Evolutionary conservation across 768 basidiomycete species (phyloP), one percentile per base, ranked within the genome.

Genomic region (Termitomyces sp.): DNA sequence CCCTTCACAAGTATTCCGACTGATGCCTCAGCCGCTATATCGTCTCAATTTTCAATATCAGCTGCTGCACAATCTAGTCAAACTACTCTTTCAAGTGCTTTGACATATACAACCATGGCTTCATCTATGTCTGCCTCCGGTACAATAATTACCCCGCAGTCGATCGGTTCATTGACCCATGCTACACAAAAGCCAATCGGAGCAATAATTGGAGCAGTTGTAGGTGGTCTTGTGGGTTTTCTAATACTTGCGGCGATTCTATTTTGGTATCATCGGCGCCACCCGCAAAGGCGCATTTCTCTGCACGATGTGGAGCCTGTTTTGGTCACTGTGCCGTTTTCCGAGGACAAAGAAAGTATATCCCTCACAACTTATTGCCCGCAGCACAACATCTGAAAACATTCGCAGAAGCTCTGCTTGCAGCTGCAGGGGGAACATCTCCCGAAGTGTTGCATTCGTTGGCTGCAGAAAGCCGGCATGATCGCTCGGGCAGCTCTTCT

Each of bases 151-250:
- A 15, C 9, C 15, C 1, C 5, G 35, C 21, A 15, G 9, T 10
- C 35, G 23, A 10, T 26, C n/a, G 19, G 15, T 31, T 6, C 42
- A n/a, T 31, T 19, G 21, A 43, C 23, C 1, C 45, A 12, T 12
- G 38, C 48, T 12, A 23, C 47, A 19, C 28, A n/a, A 21, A 44
- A 31, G 17, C 15, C 40, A 19, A 35, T 15, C 0, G 50, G 50
- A n/a, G 10, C 56, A 30, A 57, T 57, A 37, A 9, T 52, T 3
- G 56, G 56, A 31, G 56, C 23, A 26, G 43, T 52, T 38, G 1
- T 57, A 40, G 56, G 56, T 30, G 50, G 49, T 14, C 8, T 56
- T 14, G 11, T 56, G 8, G 33, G 41, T 15, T 21, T 52, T 19
- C 35, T 57, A 6, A 30, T 52, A 19, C 8, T 57, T 26, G 26